Conservation (phyloP, 345 rosid species). For the Fremontodendron californicum region DNA sequence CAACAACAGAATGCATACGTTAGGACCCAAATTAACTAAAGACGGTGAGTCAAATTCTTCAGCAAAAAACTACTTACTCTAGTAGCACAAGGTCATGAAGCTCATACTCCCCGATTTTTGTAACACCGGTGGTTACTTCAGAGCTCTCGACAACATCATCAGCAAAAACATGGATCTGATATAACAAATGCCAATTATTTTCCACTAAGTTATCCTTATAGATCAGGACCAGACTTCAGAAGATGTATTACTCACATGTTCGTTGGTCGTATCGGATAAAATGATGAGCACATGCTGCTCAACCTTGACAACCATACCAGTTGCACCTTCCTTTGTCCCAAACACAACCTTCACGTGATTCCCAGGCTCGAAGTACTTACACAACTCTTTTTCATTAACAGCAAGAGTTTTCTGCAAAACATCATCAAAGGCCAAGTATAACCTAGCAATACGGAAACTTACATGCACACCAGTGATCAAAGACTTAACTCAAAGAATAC, state of each 20-base stretch:
- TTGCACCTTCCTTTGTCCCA: slow-evolving; percentile 89
- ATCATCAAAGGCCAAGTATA: slow-evolving; percentile 10
- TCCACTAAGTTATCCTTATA: background rate
- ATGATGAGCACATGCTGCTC: slow-evolving; percentile 90
- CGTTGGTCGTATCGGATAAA: slow-evolving; percentile 88
- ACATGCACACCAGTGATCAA: background rate
- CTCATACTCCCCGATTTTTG: slow-evolving; percentile 88
- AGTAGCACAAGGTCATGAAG: slow-evolving; percentile 92
- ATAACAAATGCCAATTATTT: slow-evolving; percentile 16
- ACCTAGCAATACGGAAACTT: background rate
- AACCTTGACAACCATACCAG: slow-evolving; percentile 98
- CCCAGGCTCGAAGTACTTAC: slow-evolving; percentile 96
- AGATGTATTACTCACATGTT: slow-evolving; percentile 53
- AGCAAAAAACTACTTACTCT: slow-evolving; percentile 54
- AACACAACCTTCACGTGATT: slow-evolving; percentile 95
- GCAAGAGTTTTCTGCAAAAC: slow-evolving; percentile 73
- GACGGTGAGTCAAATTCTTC: background rate
- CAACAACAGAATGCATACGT: slow-evolving; percentile 25
- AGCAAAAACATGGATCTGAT: slow-evolving; percentile 80
- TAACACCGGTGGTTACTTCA: slow-evolving; percentile 89
- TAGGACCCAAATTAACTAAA: slow-evolving; percentile 6
- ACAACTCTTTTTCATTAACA: slow-evolving; percentile 78
- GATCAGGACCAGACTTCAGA: background rate
- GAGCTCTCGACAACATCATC: slow-evolving; percentile 98
- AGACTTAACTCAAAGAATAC: background rate